phyloP scores from a whole-genome alignment of 2,329 filamentous ascomycete genomes.

The Fusarium fracticaudum region DNA sequence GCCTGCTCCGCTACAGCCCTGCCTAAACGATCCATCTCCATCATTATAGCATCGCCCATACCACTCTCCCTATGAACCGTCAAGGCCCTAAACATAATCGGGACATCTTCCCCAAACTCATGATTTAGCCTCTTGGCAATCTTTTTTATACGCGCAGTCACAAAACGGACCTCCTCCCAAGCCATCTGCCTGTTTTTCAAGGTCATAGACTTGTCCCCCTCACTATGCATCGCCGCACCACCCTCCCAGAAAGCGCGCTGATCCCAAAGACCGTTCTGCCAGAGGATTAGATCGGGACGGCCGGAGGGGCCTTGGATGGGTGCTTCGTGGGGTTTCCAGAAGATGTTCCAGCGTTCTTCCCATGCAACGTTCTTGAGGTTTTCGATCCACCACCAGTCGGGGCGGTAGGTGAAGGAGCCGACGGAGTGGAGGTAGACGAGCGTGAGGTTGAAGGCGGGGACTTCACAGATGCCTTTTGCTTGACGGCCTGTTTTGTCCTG shows the following conservation, averaged over 20 bases:
- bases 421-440: conserved; percentile 23
- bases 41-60: conserved; percentile 26
- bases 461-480: conserved; percentile 13
- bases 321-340: conserved; percentile 25
- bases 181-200: conserved; percentile 18
- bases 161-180: conserved; percentile 30
- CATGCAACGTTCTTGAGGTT: conserved; percentile 25
- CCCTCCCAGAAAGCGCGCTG: conserved; percentile 29
- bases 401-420: conserved; percentile 29
- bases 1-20: conserved; percentile 32
- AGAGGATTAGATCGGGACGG: conserved; percentile 19
- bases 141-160: conserved; percentile 31
- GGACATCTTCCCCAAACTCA: conserved; percentile 10
- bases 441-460: conserved; percentile 20
- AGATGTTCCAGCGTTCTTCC: conserved; percentile 26
- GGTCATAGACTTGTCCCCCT: not conserved
- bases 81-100: conserved; percentile 29
- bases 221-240: conserved; percentile 3
- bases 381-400: conserved; percentile 36
- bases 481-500: conserved; percentile 2
- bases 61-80: conserved; percentile 27
- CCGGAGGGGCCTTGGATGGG: conserved; percentile 25
- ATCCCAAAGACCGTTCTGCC: conserved; percentile 34
- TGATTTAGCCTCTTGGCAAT: conserved; percentile 7
- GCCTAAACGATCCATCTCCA: conserved; percentile 29